phyloP scores from a whole-genome alignment of 192 early-diverging fungal genomes.

The Podila horticola region DNA sequence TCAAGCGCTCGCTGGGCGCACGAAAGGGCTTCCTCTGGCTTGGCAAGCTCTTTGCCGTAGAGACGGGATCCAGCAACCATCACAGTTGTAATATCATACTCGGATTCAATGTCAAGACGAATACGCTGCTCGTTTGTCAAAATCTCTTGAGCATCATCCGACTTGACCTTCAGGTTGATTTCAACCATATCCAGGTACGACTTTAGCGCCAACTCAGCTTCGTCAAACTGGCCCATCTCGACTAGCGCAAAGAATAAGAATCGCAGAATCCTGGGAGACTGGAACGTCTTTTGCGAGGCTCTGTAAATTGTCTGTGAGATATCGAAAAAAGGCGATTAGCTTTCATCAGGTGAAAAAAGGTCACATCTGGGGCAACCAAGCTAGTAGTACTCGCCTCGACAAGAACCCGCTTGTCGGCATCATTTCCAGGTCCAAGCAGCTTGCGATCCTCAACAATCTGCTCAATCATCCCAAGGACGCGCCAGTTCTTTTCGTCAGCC shows the following conservation, averaged over 20 bases:
- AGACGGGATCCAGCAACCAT: slow-evolving; percentile 23
- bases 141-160: neutral
- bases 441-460: slow-evolving; percentile 68
- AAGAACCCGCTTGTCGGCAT: slow-evolving; percentile 65
- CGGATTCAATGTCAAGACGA: slow-evolving; percentile 25
- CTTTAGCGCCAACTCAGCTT: slow-evolving; percentile 70
- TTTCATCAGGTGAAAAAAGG: neutral
- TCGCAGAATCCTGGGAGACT: slow-evolving; percentile 73
- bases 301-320: slow-evolving; percentile 62
- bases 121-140: slow-evolving; percentile 14
- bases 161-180: slow-evolving; percentile 28
- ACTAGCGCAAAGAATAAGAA: slow-evolving; percentile 67
- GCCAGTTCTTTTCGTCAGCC: slow-evolving; percentile 66
- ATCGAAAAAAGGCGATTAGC: neutral
- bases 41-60: slow-evolving; percentile 12
- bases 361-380: neutral
- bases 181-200: slow-evolving; percentile 69
- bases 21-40: slow-evolving; percentile 9
- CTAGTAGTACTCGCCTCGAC: slow-evolving; percentile 51
- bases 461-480: slow-evolving; percentile 69
- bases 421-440: slow-evolving; percentile 58
- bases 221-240: slow-evolving; percentile 75
- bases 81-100: slow-evolving; percentile 23
- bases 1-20: slow-evolving; percentile 10
- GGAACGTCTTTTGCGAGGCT: slow-evolving; percentile 68